phyloP scores from a whole-genome alignment of 192 early-diverging fungal genomes.

The Gaertneriomyces semiglobifer region DNA sequence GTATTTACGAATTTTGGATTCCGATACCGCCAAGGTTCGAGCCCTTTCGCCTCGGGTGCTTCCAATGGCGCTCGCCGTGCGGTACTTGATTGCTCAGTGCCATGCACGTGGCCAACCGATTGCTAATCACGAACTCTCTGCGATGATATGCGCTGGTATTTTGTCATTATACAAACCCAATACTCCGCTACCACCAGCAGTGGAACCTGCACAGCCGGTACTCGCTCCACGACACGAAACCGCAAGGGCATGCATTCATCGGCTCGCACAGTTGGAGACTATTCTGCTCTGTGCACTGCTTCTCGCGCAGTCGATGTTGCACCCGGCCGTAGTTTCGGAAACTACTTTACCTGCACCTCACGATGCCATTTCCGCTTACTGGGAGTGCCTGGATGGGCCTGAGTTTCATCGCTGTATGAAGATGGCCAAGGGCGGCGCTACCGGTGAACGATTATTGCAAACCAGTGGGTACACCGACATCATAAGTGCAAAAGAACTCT shows the following conservation, averaged over 20 bases:
- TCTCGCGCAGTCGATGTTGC: conserved; percentile 14
- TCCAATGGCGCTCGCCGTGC: conserved; percentile 7
- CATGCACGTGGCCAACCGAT: conserved; percentile 4
- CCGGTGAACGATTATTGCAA: conserved; percentile 8
- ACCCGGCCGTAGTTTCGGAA: background rate
- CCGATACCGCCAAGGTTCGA: conserved; percentile 10
- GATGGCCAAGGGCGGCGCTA: conserved; percentile 23
- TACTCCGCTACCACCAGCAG: background rate
- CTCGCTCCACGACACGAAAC: background rate
- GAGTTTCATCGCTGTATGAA: conserved; percentile 31
- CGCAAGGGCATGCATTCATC: conserved; percentile 10
- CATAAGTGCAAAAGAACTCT: background rate
- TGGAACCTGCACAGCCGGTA: background rate
- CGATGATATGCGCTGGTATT: conserved; percentile 13
- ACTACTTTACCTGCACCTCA: background rate
- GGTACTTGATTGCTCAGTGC: conserved; percentile 8
- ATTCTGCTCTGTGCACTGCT: conserved; percentile 7
- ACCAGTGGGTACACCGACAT: background rate
- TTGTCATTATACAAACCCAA: background rate
- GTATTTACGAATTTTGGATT: conserved; percentile 12
- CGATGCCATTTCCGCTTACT: background rate
- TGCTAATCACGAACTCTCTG: conserved; percentile 22
- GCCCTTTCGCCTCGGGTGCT: background rate
- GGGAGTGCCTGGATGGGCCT: conserved; percentile 19
- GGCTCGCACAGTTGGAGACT: conserved; percentile 21